Evolutionary conservation across 2,329 filamentous ascomycete species (phyloP).

Genomic region (Fusarium scirpi): DNA sequence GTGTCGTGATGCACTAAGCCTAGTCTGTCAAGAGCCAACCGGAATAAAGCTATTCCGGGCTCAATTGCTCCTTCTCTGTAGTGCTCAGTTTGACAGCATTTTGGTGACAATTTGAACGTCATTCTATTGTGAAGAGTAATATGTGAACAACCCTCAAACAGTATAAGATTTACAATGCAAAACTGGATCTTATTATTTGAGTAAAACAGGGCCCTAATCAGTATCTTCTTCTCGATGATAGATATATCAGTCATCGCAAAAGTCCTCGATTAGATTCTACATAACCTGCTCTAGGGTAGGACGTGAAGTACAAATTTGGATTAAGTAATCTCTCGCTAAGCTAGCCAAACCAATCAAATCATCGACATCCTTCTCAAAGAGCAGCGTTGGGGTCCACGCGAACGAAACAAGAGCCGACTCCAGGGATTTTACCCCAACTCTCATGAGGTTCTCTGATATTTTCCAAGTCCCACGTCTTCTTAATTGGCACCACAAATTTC

Average conservation of each 20-base stretch:
- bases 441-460: conserved; percentile 55
- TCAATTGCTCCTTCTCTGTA: fast-evolving
- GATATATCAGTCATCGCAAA: not conserved
- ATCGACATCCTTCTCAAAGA: not conserved
- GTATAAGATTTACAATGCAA: not conserved
- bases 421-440: conserved; percentile 51
- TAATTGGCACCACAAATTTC: conserved; percentile 53
- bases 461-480: conserved; percentile 56
- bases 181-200: fast-evolving
- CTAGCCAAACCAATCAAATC: not conserved
- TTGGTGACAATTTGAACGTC: fast-evolving
- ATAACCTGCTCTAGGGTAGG: not conserved
- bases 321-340: not conserved
- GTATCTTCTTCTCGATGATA: fast-evolving
- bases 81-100: fast-evolving
- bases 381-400: conserved; percentile 38
- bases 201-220: not conserved
- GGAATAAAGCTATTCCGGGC: not conserved
- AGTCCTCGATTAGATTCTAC: not conserved
- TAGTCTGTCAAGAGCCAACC: fast-evolving
- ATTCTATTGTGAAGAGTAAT: fast-evolving
- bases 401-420: conserved; percentile 54
- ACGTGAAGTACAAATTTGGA: not conserved
- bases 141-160: not conserved
- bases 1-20: not conserved